Conservation (phyloP, 495 filamentous ascomycete genomes). For the Podospora comata region DNA sequence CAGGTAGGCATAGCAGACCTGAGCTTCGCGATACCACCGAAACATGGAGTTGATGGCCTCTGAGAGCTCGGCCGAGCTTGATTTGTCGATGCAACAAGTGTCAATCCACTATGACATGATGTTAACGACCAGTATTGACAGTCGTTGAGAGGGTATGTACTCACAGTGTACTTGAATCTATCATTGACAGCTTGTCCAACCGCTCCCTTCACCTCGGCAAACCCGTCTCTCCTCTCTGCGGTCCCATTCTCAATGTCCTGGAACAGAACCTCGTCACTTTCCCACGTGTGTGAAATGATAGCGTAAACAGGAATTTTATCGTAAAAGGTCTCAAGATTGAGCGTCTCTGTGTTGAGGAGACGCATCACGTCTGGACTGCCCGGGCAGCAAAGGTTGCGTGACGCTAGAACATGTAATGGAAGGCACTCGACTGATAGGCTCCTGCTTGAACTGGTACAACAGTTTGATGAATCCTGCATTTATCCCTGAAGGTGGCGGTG, state of each 20-base stretch:
- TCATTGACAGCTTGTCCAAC: constrained; percentile 24
- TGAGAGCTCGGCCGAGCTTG: constrained; percentile 15
- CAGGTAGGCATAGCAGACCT: constrained; percentile 24
- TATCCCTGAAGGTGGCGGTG: too few species aligned
- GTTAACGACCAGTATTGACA: neutral
- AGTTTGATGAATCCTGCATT: too few species aligned
- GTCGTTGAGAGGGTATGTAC: neutral
- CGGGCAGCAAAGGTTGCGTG: too few species aligned
- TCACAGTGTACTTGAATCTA: constrained; percentile 8
- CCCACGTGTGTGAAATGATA: constrained; percentile 42
- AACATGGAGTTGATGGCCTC: constrained; percentile 26
- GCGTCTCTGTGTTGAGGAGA: constrained; percentile 25
- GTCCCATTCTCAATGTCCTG: constrained; percentile 27
- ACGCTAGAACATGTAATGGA: too few species aligned
- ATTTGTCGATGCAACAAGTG: constrained; percentile 23
- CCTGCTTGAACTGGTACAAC: too few species aligned
- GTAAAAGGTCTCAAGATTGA: constrained; percentile 24
- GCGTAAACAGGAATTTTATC: constrained; percentile 33
- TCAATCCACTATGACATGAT: constrained; percentile 22
- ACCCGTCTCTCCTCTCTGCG: constrained; percentile 20
- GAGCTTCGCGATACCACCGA: constrained; percentile 24
- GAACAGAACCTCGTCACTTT: constrained; percentile 35
- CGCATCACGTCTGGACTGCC: constrained; percentile 20
- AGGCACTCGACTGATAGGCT: too few species aligned
- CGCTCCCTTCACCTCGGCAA: constrained; percentile 27